A percentile compares a stretch with the other conserved stretches of the same genome.
Conservation (phyloP, 257 asterid genomes). For the Solanum gracilifrons region DNA sequence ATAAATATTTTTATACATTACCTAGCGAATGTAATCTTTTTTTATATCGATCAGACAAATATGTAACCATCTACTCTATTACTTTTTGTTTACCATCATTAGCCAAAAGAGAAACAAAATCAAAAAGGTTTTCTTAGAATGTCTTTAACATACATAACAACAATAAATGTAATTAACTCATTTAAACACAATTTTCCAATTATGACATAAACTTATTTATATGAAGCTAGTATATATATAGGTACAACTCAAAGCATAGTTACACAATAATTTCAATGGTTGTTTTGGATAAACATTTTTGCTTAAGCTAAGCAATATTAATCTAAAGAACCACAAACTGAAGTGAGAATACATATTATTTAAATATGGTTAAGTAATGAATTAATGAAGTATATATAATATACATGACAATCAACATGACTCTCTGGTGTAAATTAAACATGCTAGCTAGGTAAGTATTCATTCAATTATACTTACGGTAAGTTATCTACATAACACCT, state of each 20-base stretch:
- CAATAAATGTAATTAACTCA: neutral
- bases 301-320: no score
- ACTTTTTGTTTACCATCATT: neutral
- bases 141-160: neutral
- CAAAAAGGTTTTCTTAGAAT: neutral
- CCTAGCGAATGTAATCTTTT: no score
- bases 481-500: neutral
- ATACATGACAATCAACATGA: neutral
- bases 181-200: neutral
- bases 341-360: neutral
- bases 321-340: neutral
- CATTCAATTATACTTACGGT: neutral
- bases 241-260: neutral
- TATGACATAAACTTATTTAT: neutral
- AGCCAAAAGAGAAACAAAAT: neutral
- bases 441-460: neutral
- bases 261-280: neutral
- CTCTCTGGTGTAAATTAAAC: neutral
- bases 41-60: neutral
- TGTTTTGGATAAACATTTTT: neutral
- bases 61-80: neutral
- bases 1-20: no score
- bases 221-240: neutral
- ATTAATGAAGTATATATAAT: neutral
- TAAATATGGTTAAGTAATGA: neutral